phyloP scores from a whole-genome alignment of 2,329 filamentous ascomycete genomes.

The Aspergillus fumigatus region DNA sequence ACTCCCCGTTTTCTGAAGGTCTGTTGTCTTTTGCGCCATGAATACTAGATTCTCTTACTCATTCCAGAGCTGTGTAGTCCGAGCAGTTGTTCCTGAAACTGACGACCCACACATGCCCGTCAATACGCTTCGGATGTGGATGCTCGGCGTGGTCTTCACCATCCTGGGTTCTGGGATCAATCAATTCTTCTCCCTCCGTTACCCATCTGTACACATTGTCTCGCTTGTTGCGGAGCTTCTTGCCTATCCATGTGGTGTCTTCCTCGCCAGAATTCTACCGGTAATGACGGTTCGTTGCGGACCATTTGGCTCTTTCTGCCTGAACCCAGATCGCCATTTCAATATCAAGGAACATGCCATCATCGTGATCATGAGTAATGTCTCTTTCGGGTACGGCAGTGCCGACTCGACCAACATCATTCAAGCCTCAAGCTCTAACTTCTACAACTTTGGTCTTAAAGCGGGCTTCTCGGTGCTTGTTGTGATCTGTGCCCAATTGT shows the following conservation, averaged over 20 bases:
- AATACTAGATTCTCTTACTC: neutral
- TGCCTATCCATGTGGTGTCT: conserved; percentile 41
- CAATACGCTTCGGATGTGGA: conserved; percentile 37
- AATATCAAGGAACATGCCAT: conserved; percentile 47
- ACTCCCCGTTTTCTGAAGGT: conserved; percentile 24
- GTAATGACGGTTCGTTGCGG: conserved; percentile 25
- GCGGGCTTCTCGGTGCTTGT: conserved; percentile 37
- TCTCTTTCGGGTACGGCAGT: conserved; percentile 45
- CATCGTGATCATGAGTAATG: conserved; percentile 48
- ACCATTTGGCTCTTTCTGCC: conserved; percentile 14
- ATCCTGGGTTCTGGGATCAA: conserved; percentile 46
- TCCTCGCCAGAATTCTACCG: conserved; percentile 38
- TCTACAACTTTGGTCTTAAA: conserved; percentile 40
- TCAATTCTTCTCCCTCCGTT: conserved; percentile 46
- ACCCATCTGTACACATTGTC: conserved; percentile 44
- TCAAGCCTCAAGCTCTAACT: conserved; percentile 34
- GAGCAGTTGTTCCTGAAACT: conserved; percentile 26
- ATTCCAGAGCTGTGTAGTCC: conserved; percentile 10
- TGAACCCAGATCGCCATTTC: conserved; percentile 43
- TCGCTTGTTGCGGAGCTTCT: conserved; percentile 45
- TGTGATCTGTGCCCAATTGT: conserved; percentile 36
- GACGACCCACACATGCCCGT: conserved; percentile 25
- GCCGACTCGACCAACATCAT: conserved; percentile 46
- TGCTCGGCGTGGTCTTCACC: conserved; percentile 39
- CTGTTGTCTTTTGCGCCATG: neutral